Evolutionary conservation across 1,284 basidiomycete species (phyloP), one percentile per base, ranked within the genome.

Genomic region (Leccinum griseonigrum): DNA sequence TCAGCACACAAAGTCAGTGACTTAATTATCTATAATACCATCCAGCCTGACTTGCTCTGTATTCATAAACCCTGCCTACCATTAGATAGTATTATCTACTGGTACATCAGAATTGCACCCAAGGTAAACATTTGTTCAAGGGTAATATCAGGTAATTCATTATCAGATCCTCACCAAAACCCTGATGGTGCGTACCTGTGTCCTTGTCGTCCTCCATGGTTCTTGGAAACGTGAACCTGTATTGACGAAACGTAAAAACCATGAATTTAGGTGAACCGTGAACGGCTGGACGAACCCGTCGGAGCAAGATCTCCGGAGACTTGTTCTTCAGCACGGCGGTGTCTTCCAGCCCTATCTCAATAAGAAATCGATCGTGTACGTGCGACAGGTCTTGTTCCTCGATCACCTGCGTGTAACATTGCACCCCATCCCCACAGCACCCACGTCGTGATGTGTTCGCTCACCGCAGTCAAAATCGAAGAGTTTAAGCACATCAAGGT

Each of bases 241-340:
- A 16, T 18, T 3, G 18, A 40, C 40, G 34, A 43, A 18, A 31
- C 16, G 4, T 18, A 31, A 8, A 60, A 10, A 52, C 3, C 16
- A 10, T 58, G 60, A 9, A 31, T 29, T 26, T 64, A 94, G 92
- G 89, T 96, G 65, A 22, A 22, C 22, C 22, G 22, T 22, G 22
- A 98, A 97, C 71, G 96, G 96, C 0, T 92, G 87, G 78, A 97
- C 95, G 1, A 81, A 85, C 31, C 95, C 96, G 6, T 94, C 95
- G 4, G 86, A 95, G 58, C 91, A 94, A 70, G 92, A 94, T 57
- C 77, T 98, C 1, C 84, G 93, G 3, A 81, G 88, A 65, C 79
- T 98, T 59, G 88, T 98, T 43, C 77, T 97, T 3, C 80, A 87
- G 60, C 84, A 97, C 67, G 97, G 95, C 6, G 96, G 95, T 3